Conservation (phyloP, 306 rosid genomes). For the Sesbania bispinosa region DNA sequence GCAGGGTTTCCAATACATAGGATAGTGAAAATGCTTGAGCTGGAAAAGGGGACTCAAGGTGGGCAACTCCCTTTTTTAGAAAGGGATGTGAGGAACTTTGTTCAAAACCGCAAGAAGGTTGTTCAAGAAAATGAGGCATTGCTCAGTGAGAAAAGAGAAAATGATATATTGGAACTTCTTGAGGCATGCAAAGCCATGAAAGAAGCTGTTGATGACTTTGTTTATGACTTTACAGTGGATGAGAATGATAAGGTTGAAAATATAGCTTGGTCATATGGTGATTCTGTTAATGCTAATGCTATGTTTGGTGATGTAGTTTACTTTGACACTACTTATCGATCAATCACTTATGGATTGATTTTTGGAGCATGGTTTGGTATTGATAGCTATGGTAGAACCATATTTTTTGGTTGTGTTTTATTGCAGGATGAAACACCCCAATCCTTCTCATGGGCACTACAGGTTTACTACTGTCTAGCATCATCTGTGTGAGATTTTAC, state of each 20-base stretch:
- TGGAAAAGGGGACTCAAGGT: slow-evolving; percentile 94
- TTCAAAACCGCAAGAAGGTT: slow-evolving; percentile 83
- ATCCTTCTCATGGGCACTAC: slow-evolving; percentile 92
- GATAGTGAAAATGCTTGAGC: slow-evolving; percentile 91
- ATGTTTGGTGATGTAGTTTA: slow-evolving; percentile 82
- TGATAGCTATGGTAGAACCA: slow-evolving; percentile 79
- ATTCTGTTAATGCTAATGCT: slow-evolving; percentile 57
- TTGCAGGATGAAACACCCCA: slow-evolving; percentile 85
- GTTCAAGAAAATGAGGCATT: slow-evolving; percentile 83
- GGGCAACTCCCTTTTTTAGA: slow-evolving; percentile 91
- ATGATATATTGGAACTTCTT: slow-evolving; percentile 75
- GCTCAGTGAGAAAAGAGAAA: slow-evolving; percentile 84
- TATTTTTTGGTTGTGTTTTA: slow-evolving; percentile 77
- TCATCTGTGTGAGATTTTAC: slow-evolving; percentile 38
- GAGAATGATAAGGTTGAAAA: slow-evolving; percentile 75
- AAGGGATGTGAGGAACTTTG: slow-evolving; percentile 94
- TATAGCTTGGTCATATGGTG: slow-evolving; percentile 80
- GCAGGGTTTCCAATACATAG: slow-evolving; percentile 93
- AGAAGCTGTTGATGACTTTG: slow-evolving; percentile 63
- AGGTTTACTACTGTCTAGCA: slow-evolving; percentile 59
- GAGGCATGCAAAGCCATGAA: slow-evolving; percentile 86
- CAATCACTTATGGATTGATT: slow-evolving; percentile 79
- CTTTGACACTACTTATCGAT: slow-evolving; percentile 70
- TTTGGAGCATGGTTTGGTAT: slow-evolving; percentile 97
- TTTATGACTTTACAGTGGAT: slow-evolving; percentile 79